Percentiles rank a stretch among this genome's conserved stretches.
Evolutionary conservation across 495 filamentous ascomycete species (phyloP).

Genomic region (Penicillium turbatum): DNA sequence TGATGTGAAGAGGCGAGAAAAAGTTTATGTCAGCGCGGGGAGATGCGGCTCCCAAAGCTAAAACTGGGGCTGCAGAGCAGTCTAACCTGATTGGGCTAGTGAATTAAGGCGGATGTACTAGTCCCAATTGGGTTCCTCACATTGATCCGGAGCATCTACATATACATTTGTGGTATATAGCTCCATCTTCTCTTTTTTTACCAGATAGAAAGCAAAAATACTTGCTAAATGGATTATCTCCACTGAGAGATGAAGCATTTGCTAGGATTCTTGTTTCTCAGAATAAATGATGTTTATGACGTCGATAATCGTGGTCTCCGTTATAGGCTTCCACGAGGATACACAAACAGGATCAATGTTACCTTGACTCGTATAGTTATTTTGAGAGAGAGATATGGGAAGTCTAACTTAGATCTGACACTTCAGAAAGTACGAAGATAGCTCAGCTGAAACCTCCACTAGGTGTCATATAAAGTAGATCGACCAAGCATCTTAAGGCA

Average conservation of each 20-base stretch:
- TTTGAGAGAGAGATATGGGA: background rate
- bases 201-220: background rate
- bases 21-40: slow-evolving; percentile 30
- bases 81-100: slow-evolving; percentile 19
- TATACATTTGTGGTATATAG: background rate
- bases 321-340: background rate
- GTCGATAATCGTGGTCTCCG: background rate
- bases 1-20: slow-evolving; percentile 12
- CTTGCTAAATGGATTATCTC: too few relatives aligned
- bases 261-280: too few relatives aligned
- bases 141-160: slow-evolving; percentile 1
- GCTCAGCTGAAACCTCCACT: background rate
- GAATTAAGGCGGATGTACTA: slow-evolving; percentile 13
- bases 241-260: too few relatives aligned
- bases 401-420: background rate
- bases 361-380: background rate
- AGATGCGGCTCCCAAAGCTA: slow-evolving; percentile 46
- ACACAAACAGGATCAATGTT: background rate
- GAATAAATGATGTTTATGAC: background rate
- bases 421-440: background rate
- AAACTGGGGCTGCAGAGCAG: slow-evolving; percentile 19
- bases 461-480: background rate
- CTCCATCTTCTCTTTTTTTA: background rate
- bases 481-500: background rate
- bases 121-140: slow-evolving; percentile 21